Conservation (phyloP, 2,329 filamentous ascomycete genomes). For the Xylaria sp. region DNA sequence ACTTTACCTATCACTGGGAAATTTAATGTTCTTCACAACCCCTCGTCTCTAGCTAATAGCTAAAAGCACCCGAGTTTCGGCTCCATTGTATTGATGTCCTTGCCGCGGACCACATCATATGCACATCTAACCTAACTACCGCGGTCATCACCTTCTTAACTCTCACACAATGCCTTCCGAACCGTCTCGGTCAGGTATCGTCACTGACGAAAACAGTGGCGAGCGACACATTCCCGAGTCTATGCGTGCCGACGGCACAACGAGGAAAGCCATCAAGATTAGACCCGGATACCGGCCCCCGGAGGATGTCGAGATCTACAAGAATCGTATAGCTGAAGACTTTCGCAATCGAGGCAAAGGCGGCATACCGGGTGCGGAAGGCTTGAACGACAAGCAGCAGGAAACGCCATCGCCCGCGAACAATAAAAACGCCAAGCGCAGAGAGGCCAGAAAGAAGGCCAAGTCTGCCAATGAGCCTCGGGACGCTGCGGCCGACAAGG, state of each 20-base stretch:
- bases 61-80: constrained; percentile 18
- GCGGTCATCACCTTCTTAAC: background rate
- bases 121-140: constrained; percentile 2
- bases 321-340: constrained; percentile 86
- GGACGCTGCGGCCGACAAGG: constrained; percentile 63
- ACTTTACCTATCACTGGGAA: background rate
- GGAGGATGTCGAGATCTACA: constrained; percentile 96
- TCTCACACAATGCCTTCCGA: constrained; percentile 56
- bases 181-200: constrained; percentile 76
- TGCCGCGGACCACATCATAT: constrained; percentile 5
- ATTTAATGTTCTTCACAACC: constrained; percentile 7
- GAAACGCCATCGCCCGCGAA: constrained; percentile 62
- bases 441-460: constrained; percentile 66
- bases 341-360: constrained; percentile 80
- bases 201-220: constrained; percentile 79
- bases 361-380: constrained; percentile 80
- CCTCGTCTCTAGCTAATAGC: background rate
- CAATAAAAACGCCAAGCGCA: constrained; percentile 88
- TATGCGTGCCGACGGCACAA: constrained; percentile 84
- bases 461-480: constrained; percentile 68
- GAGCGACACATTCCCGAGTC: constrained; percentile 92
- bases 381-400: constrained; percentile 62
- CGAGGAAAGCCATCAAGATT: constrained; percentile 94
- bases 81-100: background rate
- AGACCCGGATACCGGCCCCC: constrained; percentile 92